Percentiles rank a stretch among this genome's conserved stretches.
Evolutionary conservation across 139 green algal genomes (phyloP).

Genomic region (Nannochloris sp.): DNA sequence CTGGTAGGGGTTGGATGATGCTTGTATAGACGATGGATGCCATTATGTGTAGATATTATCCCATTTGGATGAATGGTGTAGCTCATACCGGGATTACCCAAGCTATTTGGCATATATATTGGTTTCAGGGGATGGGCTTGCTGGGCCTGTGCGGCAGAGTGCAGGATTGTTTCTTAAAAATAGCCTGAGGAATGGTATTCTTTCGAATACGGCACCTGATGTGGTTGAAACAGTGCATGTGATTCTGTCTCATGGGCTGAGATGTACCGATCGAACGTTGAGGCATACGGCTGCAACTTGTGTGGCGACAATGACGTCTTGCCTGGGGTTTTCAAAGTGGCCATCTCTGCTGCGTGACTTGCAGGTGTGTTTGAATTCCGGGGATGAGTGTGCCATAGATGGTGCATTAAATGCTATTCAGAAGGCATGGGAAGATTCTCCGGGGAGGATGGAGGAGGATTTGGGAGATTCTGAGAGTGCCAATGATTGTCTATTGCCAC

Average conservation of each 20-base stretch:
- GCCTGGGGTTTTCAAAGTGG: slow-evolving; percentile 55
- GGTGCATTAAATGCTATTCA: slow-evolving; percentile 82
- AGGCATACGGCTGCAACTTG: slow-evolving; percentile 75
- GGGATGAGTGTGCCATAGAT: slow-evolving; percentile 45
- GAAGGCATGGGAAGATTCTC: slow-evolving; percentile 73
- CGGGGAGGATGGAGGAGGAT: slow-evolving; percentile 54
- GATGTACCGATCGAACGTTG: slow-evolving; percentile 44
- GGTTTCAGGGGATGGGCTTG: slow-evolving; percentile 47
- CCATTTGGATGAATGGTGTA: slow-evolving; percentile 66
- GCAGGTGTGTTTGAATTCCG: slow-evolving; percentile 33
- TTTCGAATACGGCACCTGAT: not conserved
- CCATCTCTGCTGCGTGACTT: slow-evolving; percentile 66
- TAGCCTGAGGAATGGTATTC: slow-evolving; percentile 51
- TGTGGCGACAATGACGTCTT: slow-evolving; percentile 9
- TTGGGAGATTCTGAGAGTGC: slow-evolving; percentile 9
- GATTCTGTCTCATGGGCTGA: slow-evolving; percentile 62
- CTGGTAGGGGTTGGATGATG: not conserved
- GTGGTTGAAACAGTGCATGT: slow-evolving; percentile 19
- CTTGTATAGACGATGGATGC: not conserved
- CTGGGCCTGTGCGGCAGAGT: slow-evolving; percentile 75
- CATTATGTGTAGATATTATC: slow-evolving; percentile 60
- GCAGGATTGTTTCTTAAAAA: slow-evolving; percentile 95
- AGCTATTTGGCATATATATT: slow-evolving; percentile 93
- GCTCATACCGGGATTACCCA: slow-evolving; percentile 80
- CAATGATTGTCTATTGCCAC: slow-evolving; percentile 52